Conservation (phyloP, 345 rosid species). For the Eucalyptus rudis region DNA sequence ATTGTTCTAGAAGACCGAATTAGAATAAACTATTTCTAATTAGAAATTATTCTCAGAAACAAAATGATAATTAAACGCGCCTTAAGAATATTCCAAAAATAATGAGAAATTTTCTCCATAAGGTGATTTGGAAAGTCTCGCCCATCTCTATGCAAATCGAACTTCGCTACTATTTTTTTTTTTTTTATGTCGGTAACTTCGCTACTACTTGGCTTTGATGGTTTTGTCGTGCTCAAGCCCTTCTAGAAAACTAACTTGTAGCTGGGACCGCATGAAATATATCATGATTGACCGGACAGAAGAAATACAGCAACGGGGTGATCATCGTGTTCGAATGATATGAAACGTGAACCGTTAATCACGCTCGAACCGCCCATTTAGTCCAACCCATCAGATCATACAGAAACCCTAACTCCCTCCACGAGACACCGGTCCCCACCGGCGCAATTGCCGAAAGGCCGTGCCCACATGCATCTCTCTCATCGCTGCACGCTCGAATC, state of each 20-base stretch:
- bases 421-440: neutral
- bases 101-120: neutral
- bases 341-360: neutral
- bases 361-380: neutral
- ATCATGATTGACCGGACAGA: neutral
- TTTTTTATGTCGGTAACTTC: neutral
- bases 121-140: neutral
- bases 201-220: neutral
- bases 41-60: fast-evolving
- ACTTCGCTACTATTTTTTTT: neutral
- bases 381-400: neutral
- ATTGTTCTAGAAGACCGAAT: no score
- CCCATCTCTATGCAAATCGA: neutral
- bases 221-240: neutral
- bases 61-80: no score
- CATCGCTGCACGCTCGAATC: neutral
- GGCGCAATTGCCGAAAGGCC: neutral
- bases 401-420: neutral
- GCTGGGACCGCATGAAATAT: neutral
- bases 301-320: neutral
- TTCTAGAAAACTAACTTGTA: neutral
- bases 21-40: no score
- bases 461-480: neutral
- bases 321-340: neutral
- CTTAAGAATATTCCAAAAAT: fast-evolving